These are phyloP conservation scores for Lentinula edodes DNA, from an alignment of 768 basidiomycete genomes.

Conservation along the genomic window DNA sequence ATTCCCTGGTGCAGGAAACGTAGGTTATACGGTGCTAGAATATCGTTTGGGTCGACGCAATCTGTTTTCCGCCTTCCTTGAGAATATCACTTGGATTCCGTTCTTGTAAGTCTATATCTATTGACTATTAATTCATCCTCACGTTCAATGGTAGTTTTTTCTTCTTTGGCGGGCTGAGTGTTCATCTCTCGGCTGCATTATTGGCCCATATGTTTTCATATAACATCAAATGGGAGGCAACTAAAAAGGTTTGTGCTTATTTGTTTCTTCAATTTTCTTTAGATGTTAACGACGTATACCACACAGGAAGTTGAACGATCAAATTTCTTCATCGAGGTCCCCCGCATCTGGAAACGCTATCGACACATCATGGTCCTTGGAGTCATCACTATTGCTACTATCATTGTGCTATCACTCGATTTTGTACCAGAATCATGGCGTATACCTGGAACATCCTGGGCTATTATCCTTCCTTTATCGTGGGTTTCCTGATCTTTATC, in stretches of 20 bases:
- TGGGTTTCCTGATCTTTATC: conserved; percentile 28
- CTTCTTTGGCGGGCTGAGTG: conserved; percentile 72
- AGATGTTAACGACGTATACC: background rate
- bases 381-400: conserved; percentile 41
- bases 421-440: conserved; percentile 61
- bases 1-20: conserved; percentile 63
- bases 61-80: conserved; percentile 42
- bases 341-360: conserved; percentile 77
- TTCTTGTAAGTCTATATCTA: conserved; percentile 56
- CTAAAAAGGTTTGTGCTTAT: conserved; percentile 45
- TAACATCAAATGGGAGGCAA: conserved; percentile 76
- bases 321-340: conserved; percentile 89
- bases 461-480: conserved; percentile 71
- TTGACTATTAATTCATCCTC: background rate
- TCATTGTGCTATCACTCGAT: conserved; percentile 49
- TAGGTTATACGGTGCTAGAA: conserved; percentile 63
- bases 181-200: conserved; percentile 61
- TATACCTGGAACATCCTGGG: conserved; percentile 61
- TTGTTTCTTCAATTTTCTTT: conserved; percentile 8
- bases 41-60: conserved; percentile 59
- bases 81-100: conserved; percentile 61
- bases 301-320: conserved; percentile 77
- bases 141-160: conserved; percentile 46
- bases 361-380: conserved; percentile 58
- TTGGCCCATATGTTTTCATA: conserved; percentile 71